Evolutionary conservation across 352 stramenopile species (phyloP), one percentile per base, ranked within the genome.

Genomic region (Saprolegnia diclina): DNA sequence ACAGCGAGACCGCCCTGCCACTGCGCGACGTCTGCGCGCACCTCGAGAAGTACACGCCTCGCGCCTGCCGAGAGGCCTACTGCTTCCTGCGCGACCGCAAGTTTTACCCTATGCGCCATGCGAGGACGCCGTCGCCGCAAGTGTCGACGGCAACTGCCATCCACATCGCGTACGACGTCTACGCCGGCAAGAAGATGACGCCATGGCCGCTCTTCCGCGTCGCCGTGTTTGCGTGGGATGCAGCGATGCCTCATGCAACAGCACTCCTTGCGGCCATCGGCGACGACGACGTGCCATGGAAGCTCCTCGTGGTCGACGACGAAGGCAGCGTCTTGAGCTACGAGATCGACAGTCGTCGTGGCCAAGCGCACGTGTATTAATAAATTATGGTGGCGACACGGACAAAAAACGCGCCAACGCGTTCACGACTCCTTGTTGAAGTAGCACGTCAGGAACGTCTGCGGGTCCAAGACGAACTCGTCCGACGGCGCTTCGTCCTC

Each of bases 391-490:
- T 55, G 59, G 32, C 38, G n/a, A 26, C 35, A 61, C 66, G 48
- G 45, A 63, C 38, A 62, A 63, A 59, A 71, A 74, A 71, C 62
- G 65, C n/a, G 35, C n/a, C 45, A 56, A 26, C 24, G 29, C 29
- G 29, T 35, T n/a, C 54, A 50, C 44, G 24, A 26, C 7, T 67
- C 45, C 62, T 67, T 57, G 61, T 71, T 71, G 38, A 94, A 89
- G 77, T 94, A 94, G 79, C 80, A 90, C 67, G 85, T 90, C 22
- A 94, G 77, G 61, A 94, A 94, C 69, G 91, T 92, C 70, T 94
- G 82, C 1, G 85, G 85, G 74, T 94, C 85, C 18, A 94, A 77
- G 65, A 94, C 83, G 64, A 94, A 92, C 56, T 80, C 74, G 56
- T 75, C 61, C 18, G 64, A 71, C 42, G 80, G 74, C 32, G 76